These are phyloP conservation scores for Pseudonectria buxi DNA, from an alignment of 2,329 filamentous ascomycete species.

Conservation along the genomic window DNA sequence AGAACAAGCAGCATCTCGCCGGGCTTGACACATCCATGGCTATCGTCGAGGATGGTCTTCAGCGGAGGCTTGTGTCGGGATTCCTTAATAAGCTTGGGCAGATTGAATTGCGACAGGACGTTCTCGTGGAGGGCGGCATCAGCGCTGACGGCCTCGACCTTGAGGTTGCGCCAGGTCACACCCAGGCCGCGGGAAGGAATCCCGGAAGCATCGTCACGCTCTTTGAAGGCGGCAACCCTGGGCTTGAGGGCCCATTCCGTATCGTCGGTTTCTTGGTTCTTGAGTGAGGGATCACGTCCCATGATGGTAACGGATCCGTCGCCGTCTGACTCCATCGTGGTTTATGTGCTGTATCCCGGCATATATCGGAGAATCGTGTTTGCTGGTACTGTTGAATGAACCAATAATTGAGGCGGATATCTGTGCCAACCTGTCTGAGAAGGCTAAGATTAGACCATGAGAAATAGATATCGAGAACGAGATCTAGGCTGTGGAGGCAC, in stretches of 20 bases:
- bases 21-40: slow-evolving; percentile 62
- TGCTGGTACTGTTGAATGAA: too few relatives aligned
- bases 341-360: too few relatives aligned
- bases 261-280: slow-evolving; percentile 8
- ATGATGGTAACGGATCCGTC: slow-evolving; percentile 17
- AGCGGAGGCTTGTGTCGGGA: slow-evolving; percentile 48
- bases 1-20: slow-evolving; percentile 67
- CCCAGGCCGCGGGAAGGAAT: slow-evolving; percentile 48
- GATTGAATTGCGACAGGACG: slow-evolving; percentile 51
- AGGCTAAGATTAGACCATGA: too few relatives aligned
- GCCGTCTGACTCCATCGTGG: slow-evolving; percentile 23
- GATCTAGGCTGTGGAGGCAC: too few relatives aligned
- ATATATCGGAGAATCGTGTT: too few relatives aligned
- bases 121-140: slow-evolving; percentile 61
- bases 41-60: slow-evolving; percentile 58
- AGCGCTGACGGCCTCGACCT: slow-evolving; percentile 53
- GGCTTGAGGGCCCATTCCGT: slow-evolving; percentile 42
- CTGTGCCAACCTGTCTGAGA: too few relatives aligned
- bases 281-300: slow-evolving; percentile 11
- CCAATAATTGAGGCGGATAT: too few relatives aligned
- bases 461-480: too few relatives aligned
- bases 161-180: slow-evolving; percentile 58
- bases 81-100: slow-evolving; percentile 47
- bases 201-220: slow-evolving; percentile 38
- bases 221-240: slow-evolving; percentile 36